phyloP scores from a whole-genome alignment of 2,329 filamentous ascomycete genomes.

The Penicillium sp. region DNA sequence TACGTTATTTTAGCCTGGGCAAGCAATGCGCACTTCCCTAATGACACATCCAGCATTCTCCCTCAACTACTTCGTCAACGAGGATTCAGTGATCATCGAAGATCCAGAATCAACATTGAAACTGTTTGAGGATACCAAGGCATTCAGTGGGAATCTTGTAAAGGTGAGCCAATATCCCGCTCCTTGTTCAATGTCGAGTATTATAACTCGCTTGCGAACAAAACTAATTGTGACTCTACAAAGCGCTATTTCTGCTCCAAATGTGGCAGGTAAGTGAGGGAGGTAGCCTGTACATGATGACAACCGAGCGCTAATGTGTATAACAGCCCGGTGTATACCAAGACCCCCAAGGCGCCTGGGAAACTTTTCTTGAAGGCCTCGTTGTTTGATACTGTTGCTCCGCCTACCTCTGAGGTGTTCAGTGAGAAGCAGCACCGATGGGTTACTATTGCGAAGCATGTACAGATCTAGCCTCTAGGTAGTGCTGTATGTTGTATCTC shows the following conservation, averaged over 20 bases:
- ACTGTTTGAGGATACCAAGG: conserved; percentile 18
- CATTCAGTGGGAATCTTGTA: conserved; percentile 13
- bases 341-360: conserved; percentile 14
- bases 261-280: conserved; percentile 23
- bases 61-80: conserved; percentile 22
- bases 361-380: conserved; percentile 22
- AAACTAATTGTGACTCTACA: background rate
- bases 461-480: no score
- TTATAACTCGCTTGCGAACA: background rate
- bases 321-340: conserved; percentile 14
- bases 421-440: conserved; percentile 8
- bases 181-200: background rate
- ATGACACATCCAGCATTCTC: conserved; percentile 19
- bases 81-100: conserved; percentile 19
- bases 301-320: background rate
- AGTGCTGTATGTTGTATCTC: no score
- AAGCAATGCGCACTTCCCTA: background rate
- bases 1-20: background rate
- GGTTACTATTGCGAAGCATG: conserved; percentile 2
- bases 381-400: conserved; percentile 19
- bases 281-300: background rate
- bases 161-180: conserved; percentile 5
- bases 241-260: conserved; percentile 25
- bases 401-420: conserved; percentile 14
- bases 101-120: conserved; percentile 14